Evolutionary conservation across 139 green algal species (phyloP).

Genomic region (Chlorella sp.): DNA sequence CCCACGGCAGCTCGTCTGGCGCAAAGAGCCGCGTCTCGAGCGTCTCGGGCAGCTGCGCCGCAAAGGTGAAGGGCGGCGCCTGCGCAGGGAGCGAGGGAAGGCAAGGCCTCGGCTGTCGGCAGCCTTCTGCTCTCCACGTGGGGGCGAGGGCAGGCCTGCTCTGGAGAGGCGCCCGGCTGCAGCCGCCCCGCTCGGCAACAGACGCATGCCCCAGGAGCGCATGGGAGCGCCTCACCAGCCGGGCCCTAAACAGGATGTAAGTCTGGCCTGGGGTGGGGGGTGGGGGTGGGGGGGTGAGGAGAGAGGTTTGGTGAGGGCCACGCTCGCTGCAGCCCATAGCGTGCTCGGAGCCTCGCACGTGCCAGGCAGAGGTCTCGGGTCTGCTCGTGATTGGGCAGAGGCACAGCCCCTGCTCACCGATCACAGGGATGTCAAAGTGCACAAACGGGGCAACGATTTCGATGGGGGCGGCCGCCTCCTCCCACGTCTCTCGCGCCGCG

Average conservation of each 20-base stretch:
- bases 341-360: no score
- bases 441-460: slow-evolving; percentile 54
- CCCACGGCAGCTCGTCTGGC: slow-evolving; percentile 72
- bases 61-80: slow-evolving; percentile 49
- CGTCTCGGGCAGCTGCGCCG: slow-evolving; percentile 56
- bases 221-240: no score
- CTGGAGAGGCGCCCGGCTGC: no score
- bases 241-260: slow-evolving; percentile 57
- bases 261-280: slow-evolving; percentile 33
- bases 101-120: no score
- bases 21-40: slow-evolving; percentile 73
- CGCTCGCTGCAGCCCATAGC: no score
- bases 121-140: no score
- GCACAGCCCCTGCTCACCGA: no score
- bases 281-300: not conserved
- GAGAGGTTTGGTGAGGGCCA: not conserved
- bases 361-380: no score
- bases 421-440: slow-evolving; percentile 80
- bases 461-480: slow-evolving; percentile 67
- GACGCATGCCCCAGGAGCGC: no score
- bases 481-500: slow-evolving; percentile 67
- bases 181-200: no score
- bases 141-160: no score
- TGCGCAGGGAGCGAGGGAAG: slow-evolving; percentile 45
- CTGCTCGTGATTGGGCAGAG: no score